phyloP scores from a whole-genome alignment of 2,329 filamentous ascomycete genomes.

The Chrysosporium keratinophilum region DNA sequence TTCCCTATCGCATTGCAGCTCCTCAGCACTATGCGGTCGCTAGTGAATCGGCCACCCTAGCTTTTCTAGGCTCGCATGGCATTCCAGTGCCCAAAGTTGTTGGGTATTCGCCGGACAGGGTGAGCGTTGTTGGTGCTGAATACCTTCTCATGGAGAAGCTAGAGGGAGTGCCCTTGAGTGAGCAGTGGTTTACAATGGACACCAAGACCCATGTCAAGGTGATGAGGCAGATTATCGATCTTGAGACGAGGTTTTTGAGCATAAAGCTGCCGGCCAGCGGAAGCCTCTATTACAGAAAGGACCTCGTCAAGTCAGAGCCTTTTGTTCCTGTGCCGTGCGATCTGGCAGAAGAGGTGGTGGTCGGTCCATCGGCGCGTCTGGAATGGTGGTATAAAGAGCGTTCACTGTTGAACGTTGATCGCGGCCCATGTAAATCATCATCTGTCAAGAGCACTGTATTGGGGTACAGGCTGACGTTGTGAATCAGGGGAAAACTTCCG shows the following conservation, averaged over 20 bases:
- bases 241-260: constrained; percentile 20
- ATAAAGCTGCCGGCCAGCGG: constrained; percentile 22
- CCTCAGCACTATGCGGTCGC: constrained; percentile 23
- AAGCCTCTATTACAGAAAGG: constrained; percentile 21
- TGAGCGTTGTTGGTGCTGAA: too few species aligned
- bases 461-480: too few species aligned
- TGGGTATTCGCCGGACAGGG: too few species aligned
- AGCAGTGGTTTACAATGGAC: constrained; percentile 25
- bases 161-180: constrained; percentile 25
- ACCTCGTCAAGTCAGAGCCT: background rate
- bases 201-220: constrained; percentile 19
- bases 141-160: constrained; percentile 24
- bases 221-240: constrained; percentile 21
- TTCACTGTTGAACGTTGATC: constrained; percentile 16
- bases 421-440: constrained; percentile 21
- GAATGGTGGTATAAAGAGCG: constrained; percentile 23
- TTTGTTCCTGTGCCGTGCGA: background rate
- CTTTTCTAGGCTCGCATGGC: constrained; percentile 22
- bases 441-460: background rate
- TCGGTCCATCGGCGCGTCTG: constrained; percentile 21
- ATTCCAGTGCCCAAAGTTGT: constrained; percentile 21
- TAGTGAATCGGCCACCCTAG: constrained; percentile 28
- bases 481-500: background rate
- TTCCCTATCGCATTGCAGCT: constrained; percentile 26
- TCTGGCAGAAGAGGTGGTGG: constrained; percentile 14